A percentile compares a stretch with the other conserved stretches of the same genome.
Evolutionary conservation across 345 rosid genomes (phyloP).

Genomic region (Melaleuca alternifolia): DNA sequence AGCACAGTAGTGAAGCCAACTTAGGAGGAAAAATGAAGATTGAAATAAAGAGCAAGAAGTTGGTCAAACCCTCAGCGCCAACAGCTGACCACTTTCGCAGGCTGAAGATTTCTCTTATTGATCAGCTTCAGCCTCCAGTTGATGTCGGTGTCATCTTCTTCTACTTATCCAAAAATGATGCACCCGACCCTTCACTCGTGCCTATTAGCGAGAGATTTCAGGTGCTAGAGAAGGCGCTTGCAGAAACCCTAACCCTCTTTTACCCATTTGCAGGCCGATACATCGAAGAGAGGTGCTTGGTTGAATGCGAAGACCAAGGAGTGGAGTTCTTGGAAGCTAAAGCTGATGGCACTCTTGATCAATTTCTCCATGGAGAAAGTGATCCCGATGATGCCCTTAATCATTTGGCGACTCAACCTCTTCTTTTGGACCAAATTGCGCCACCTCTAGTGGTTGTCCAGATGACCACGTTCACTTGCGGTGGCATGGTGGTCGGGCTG

Average conservation of each 20-base stretch:
- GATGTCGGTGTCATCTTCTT: background rate
- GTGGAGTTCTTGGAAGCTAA: constrained; percentile 7
- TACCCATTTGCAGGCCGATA: constrained; percentile 16
- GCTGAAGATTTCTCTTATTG: constrained; percentile 22
- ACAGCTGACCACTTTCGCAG: constrained; percentile 24
- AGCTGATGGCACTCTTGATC: background rate
- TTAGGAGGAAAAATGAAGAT: constrained; percentile 5
- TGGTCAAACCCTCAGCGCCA: constrained; percentile 31
- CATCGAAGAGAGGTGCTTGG: background rate
- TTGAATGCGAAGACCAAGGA: constrained; percentile 19
- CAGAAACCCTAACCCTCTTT: constrained; percentile 3
- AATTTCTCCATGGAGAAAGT: background rate
- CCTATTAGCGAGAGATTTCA: background rate
- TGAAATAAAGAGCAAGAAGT: constrained; percentile 15
- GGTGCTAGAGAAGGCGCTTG: constrained; percentile 18
- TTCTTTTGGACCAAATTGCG: background rate
- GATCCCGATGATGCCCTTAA: background rate
- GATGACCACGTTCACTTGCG: constrained; percentile 8
- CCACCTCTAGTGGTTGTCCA: constrained; percentile 3
- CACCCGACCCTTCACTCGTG: background rate
- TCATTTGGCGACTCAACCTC: background rate
- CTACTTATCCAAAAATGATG: background rate
- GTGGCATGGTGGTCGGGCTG: constrained; percentile 11
- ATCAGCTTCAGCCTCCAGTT: constrained; percentile 33
- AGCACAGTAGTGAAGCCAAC: too few relatives aligned